Conservation (phyloP, 2,329 filamentous ascomycete genomes). For the Aspergillus quadricinctus region DNA sequence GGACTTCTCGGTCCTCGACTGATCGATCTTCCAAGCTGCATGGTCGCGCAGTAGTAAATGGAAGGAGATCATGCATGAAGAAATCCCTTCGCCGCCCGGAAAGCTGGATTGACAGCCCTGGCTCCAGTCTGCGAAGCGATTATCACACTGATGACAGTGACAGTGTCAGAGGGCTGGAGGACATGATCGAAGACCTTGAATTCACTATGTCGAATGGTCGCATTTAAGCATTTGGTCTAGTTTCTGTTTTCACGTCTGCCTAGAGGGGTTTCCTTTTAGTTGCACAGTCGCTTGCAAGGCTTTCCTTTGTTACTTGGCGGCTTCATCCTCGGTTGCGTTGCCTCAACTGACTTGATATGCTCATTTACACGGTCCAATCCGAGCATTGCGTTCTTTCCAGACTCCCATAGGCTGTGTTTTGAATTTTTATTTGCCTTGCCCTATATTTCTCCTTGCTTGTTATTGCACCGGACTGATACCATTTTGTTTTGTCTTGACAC, state of each 20-base stretch:
- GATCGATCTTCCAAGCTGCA: constrained; percentile 15
- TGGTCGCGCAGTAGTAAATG: not conserved
- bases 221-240: not conserved
- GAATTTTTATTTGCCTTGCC: not conserved
- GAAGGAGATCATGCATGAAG: not conserved
- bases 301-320: not conserved
- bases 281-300: not conserved
- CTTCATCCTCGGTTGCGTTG: not conserved
- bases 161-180: constrained; percentile 26
- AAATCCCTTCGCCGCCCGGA: constrained; percentile 19
- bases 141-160: constrained; percentile 21
- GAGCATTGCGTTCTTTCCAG: not conserved
- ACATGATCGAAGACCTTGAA: constrained; percentile 31
- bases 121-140: constrained; percentile 24
- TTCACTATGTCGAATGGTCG: constrained; percentile 10
- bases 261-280: not conserved
- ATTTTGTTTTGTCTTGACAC: not conserved
- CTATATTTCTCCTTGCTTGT: not conserved
- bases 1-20: constrained; percentile 16
- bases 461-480: not conserved
- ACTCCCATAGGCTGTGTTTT: not conserved
- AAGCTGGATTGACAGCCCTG: constrained; percentile 28
- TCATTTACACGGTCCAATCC: not conserved
- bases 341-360: not conserved
- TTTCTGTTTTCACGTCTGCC: not conserved